Evolutionary conservation across 2,329 filamentous ascomycete species (phyloP).

Genomic region (Cercospora zeae-maydis): DNA sequence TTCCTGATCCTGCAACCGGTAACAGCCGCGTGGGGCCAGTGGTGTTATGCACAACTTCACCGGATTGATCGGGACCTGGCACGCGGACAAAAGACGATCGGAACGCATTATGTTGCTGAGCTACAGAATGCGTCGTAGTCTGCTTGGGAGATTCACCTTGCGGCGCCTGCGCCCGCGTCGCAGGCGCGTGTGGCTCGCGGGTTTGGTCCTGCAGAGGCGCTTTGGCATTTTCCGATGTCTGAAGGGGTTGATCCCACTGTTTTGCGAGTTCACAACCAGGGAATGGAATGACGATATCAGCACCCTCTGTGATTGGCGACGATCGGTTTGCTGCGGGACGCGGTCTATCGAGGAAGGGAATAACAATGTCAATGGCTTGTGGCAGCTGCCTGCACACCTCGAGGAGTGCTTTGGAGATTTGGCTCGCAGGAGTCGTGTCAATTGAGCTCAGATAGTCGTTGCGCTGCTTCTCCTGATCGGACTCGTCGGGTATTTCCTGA

Average conservation of each 20-base stretch:
- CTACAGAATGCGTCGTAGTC: not conserved
- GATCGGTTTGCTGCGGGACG: not conserved
- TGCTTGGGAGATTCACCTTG: not conserved
- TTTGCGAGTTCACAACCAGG: constrained; percentile 8
- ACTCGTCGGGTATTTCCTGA: constrained; percentile 19
- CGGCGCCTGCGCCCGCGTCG: not conserved
- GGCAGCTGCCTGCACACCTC: constrained; percentile 24
- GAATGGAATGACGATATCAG: constrained; percentile 13
- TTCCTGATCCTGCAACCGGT: not conserved
- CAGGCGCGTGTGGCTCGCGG: not conserved
- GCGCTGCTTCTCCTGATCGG: constrained; percentile 15
- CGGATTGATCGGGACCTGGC: not conserved
- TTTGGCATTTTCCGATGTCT: not conserved
- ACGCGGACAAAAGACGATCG: not conserved
- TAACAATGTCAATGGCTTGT: constrained; percentile 19
- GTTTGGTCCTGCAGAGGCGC: not conserved
- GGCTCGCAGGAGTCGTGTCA: constrained; percentile 12
- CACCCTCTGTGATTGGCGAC: constrained; percentile 16
- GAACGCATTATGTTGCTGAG: not conserved
- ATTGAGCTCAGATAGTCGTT: constrained; percentile 22
- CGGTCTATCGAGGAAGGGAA: constrained; percentile 14
- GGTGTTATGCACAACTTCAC: not conserved
- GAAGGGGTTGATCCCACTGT: not conserved
- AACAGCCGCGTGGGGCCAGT: not conserved
- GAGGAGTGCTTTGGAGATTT: constrained; percentile 21